Conservation (phyloP, 2,329 filamentous ascomycete species). For the Orbilia quercus region DNA sequence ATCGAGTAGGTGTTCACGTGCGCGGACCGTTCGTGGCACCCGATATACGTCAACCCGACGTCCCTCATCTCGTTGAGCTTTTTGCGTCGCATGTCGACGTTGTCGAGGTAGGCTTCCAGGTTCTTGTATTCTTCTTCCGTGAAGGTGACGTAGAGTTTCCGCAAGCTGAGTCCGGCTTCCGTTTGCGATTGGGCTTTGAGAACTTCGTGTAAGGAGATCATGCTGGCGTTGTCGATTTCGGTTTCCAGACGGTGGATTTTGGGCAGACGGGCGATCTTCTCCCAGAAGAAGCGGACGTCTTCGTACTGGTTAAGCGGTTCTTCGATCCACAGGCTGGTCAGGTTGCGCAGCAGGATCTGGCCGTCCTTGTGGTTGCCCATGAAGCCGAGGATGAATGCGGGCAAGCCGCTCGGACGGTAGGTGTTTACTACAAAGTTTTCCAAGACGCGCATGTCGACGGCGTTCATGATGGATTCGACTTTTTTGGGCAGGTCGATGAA, state of each 20-base stretch:
- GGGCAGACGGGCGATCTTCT: constrained; percentile 39
- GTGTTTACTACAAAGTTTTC: constrained; percentile 49
- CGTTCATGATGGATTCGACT: constrained; percentile 45
- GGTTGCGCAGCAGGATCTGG: constrained; percentile 43
- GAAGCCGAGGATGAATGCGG: constrained; percentile 50
- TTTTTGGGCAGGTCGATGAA: constrained; percentile 55
- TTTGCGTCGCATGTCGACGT: constrained; percentile 44
- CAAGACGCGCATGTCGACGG: constrained; percentile 44
- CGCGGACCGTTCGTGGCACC: constrained; percentile 48
- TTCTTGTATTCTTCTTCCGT: constrained; percentile 55
- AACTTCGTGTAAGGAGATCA: constrained; percentile 34
- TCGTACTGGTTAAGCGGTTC: constrained; percentile 48
- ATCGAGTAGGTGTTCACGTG: constrained; percentile 55
- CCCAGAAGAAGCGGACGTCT: constrained; percentile 48
- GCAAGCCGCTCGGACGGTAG: constrained; percentile 46
- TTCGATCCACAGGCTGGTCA: constrained; percentile 50
- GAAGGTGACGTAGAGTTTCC: constrained; percentile 49
- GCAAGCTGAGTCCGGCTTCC: constrained; percentile 20
- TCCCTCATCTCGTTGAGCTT: constrained; percentile 54
- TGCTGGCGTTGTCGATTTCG: constrained; percentile 49
- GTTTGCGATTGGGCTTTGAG: constrained; percentile 27
- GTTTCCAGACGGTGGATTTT: constrained; percentile 43
- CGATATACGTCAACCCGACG: constrained; percentile 46
- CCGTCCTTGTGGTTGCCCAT: constrained; percentile 47
- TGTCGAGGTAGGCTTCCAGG: constrained; percentile 47